Percentiles rank a stretch among this genome's conserved stretches.
phyloP scores from a whole-genome alignment of 1,284 basidiomycete genomes.

The Naganishia liquefaciens region DNA sequence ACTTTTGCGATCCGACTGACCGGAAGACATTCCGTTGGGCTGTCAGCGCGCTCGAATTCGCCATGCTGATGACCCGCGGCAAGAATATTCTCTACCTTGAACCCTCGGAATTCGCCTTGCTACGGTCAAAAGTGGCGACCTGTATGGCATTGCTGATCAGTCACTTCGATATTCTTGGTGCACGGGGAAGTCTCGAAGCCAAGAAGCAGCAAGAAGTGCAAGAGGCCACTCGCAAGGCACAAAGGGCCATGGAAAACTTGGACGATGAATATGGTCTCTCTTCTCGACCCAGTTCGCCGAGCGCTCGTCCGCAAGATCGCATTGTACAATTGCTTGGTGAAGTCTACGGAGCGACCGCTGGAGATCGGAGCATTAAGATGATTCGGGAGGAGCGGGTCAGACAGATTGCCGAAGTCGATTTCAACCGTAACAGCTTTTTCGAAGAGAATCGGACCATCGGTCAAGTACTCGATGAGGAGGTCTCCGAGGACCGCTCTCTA shows the following conservation, averaged over 20 bases:
- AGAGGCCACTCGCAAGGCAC: slow-evolving; percentile 68
- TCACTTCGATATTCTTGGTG: slow-evolving; percentile 97
- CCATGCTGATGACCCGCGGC: slow-evolving; percentile 82
- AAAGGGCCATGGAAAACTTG: slow-evolving; percentile 59
- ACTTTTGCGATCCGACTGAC: slow-evolving; percentile 95
- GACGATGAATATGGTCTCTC: slow-evolving; percentile 57
- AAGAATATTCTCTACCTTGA: slow-evolving; percentile 89
- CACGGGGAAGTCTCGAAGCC: slow-evolving; percentile 83
- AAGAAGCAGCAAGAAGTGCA: slow-evolving; percentile 81
- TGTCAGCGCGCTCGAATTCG: slow-evolving; percentile 92
- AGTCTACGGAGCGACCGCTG: slow-evolving; percentile 35
- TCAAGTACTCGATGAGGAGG: slow-evolving; percentile 86
- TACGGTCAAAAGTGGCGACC: slow-evolving; percentile 87
- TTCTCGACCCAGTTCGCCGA: slow-evolving; percentile 25
- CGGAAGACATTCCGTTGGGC: slow-evolving; percentile 98
- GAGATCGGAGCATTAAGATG: slow-evolving; percentile 65
- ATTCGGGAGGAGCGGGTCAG: slow-evolving; percentile 70
- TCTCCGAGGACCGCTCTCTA: slow-evolving; percentile 83
- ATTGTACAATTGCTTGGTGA: slow-evolving; percentile 29
- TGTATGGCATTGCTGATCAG: slow-evolving; percentile 96
- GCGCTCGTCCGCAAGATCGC: slow-evolving; percentile 16
- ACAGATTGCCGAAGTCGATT: slow-evolving; percentile 67
- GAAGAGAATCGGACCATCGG: slow-evolving; percentile 74
- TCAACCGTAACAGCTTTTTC: slow-evolving; percentile 62
- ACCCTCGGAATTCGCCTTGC: slow-evolving; percentile 81